Evolutionary conservation across 169 alveolate species (phyloP), one percentile per base, ranked within the genome.

Genomic region (Eimeria tenella): DNA sequence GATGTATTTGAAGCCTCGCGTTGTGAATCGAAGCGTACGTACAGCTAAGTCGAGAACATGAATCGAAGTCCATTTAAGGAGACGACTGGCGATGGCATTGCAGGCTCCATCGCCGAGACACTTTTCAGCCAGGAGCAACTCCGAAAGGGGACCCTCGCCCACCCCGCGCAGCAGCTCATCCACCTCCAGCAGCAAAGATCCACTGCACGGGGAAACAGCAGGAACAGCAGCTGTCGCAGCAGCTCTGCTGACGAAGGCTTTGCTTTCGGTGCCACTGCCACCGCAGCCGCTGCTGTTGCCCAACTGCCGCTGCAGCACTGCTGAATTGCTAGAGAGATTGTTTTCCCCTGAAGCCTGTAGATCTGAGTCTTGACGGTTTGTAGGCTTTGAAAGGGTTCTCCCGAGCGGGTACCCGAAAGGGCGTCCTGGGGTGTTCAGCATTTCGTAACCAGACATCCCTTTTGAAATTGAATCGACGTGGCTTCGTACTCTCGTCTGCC

Each of bases 71-170:
- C 73, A 82, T 52, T 56, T 82, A 74, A 23, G 23, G 60, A 82
- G 90, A 31, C 58, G 90, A 8, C 19, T 82, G 23, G 90, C 60
- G 49, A 82, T 60, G 62, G 77, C 74, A 8, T 23, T 49, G 50
- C 90, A 82, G 15, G 75, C 90, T 31, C 58, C 58, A 56, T 82
- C 75, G 8, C 90, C 90, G 3, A 82, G 49, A 31, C 75, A 82
- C 13, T 68, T 4, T 4, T 82, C 75, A 23, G 90, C 75, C 17
- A 82, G 75, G 23, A 82, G 25, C 56, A 82, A 56, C 75, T 82
- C 90, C 31, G 55, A 73, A 50, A 15, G 17, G 31, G 42, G 21
- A 10, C 60, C 77, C 70, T 6, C 23, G 21, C 68, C 55, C 21
- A 55, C 3, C n/a, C 9, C 23, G 11, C 55, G 68, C 0, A 79